Conservation (phyloP, 345 rosid species). For the Boechera stricta region DNA sequence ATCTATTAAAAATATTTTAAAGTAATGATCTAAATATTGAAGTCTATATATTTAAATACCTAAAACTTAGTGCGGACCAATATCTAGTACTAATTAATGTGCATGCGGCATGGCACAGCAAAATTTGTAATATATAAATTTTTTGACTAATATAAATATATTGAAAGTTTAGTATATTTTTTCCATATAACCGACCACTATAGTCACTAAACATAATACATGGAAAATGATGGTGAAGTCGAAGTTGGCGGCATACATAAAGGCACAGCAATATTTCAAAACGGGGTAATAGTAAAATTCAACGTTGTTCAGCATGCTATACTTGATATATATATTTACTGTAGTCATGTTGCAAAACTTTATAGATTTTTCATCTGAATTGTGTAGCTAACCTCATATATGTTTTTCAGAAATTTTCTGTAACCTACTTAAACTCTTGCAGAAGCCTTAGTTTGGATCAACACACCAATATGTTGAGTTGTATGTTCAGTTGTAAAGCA, state of each 20-base stretch:
- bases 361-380: not conserved
- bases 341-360: not conserved
- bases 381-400: not conserved
- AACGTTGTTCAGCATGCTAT: not conserved
- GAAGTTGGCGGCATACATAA: slow-evolving; percentile 18
- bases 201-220: not conserved
- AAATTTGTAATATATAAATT: not conserved
- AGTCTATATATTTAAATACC: too few species aligned
- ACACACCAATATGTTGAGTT: not conserved
- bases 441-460: slow-evolving; percentile 1
- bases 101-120: slow-evolving; percentile 9
- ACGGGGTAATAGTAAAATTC: not conserved
- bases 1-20: too few species aligned
- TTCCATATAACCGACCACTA: slow-evolving; percentile 15
- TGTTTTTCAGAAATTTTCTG: not conserved
- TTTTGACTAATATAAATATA: not conserved
- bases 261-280: slow-evolving; percentile 6
- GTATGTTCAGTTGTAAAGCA: not conserved
- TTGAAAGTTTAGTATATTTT: not conserved
- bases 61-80: too few species aligned
- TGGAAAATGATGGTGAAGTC: slow-evolving; percentile 7
- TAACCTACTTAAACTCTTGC: not conserved
- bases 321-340: not conserved
- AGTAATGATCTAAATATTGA: too few species aligned
- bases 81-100: not conserved